phyloP scores from a whole-genome alignment of 1,284 basidiomycete genomes.

The Mycena sp. region DNA sequence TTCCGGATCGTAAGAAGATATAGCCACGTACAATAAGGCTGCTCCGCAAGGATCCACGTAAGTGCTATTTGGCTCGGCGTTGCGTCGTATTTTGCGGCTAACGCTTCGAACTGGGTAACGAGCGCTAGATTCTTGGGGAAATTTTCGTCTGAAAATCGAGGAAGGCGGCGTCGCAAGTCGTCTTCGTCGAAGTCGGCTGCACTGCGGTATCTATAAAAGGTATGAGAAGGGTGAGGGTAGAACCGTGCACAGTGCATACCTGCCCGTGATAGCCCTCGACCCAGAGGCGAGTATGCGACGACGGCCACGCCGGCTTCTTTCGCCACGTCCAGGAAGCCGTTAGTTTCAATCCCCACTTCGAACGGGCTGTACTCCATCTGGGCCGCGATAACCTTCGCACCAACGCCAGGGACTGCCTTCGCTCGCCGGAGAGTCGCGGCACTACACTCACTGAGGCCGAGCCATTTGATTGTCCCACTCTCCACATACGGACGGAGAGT shows the following conservation, averaged over 20 bases:
- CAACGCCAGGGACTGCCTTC: conserved; percentile 37
- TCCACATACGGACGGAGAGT: conserved; percentile 50
- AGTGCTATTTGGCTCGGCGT: conserved; percentile 53
- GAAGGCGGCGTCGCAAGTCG: conserved; percentile 23
- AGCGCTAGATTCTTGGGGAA: conserved; percentile 54
- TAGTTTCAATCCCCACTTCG: conserved; percentile 40
- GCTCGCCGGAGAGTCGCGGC: conserved; percentile 55
- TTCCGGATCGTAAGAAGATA: not conserved
- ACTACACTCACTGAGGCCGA: conserved; percentile 55
- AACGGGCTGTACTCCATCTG: conserved; percentile 58
- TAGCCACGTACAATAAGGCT: conserved; percentile 8
- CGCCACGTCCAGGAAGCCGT: conserved; percentile 27
- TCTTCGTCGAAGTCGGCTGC: conserved; percentile 20
- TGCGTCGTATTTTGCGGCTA: conserved; percentile 44
- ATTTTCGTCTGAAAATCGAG: conserved; percentile 50
- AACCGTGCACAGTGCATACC: conserved; percentile 34
- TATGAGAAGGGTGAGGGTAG: not conserved
- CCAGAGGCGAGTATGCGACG: conserved; percentile 51
- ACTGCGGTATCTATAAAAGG: conserved; percentile 1
- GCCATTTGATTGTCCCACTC: conserved; percentile 47
- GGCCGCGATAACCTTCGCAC: conserved; percentile 47
- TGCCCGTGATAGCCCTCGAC: conserved; percentile 62
- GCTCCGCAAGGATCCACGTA: conserved; percentile 49
- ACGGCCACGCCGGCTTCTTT: conserved; percentile 30
- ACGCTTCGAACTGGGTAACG: conserved; percentile 44